Evolutionary conservation across 768 basidiomycete species (phyloP), one percentile per base, ranked within the genome.

Genomic region (Hydnum rufescens): DNA sequence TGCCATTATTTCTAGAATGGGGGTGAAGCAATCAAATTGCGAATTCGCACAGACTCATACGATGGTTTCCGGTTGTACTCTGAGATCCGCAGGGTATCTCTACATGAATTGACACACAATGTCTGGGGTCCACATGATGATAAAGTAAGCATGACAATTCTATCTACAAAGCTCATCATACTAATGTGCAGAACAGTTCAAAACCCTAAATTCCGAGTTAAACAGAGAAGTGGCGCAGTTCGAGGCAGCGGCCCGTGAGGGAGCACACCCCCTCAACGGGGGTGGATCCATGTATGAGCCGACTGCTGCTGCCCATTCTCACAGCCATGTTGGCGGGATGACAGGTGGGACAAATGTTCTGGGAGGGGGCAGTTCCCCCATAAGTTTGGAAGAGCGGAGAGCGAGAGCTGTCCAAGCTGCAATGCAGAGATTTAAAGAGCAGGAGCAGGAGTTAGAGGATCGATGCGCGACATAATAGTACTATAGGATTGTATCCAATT

Each of bases 81-180:
- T 16, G 77, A 82, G 1, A 68, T 80, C 23, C 68, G 82, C 49
- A 68, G 72, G 16, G 80, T 83, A 34, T 67, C 85, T 2, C 84
- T 81, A 58, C 83, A 87, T 61, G 83, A 85, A 60, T 65, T 85
- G 32, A 67, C 82, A 22, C 82, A 86, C 62, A 85, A 83, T 58
- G 72, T 80, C 0, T 81, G 76, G 74, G 67, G 74, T 3, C 75
- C 77, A 56, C 82, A 86, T 58, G 77, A 80, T 58, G 70, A 83
- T 49, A 74, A 82, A 56, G 83, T 82, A 55, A 60, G 79, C 68
- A 3, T 18, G 6, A 3, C 34, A 28, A 23, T 6, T 3, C 49
- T 47, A 29, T 34, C 5, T 39, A 32, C 54, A 29, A n/a, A n/a
- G n/a, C n/a, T n/a, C n/a, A n/a, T n/a, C n/a, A n/a, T 36, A n/a